Conservation (phyloP, 257 asterid genomes). For the Fraxinus pennsylvanica region DNA sequence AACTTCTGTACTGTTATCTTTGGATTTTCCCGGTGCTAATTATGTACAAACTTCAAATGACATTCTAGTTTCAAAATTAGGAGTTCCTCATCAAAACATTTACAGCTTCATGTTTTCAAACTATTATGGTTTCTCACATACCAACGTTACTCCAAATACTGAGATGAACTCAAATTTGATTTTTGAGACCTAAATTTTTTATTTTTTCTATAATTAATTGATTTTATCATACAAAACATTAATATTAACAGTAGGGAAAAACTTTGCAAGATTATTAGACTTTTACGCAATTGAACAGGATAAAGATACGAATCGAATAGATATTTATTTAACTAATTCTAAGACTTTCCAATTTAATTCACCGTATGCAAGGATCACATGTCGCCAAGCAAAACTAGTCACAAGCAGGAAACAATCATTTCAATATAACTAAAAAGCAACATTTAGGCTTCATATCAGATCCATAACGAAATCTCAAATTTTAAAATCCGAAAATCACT, state of each 20-base stretch:
- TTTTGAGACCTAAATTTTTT: background rate
- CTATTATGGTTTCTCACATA: background rate
- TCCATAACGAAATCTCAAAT: conserved; percentile 7
- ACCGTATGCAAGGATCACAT: background rate
- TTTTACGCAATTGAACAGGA: background rate
- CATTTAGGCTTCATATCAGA: conserved; percentile 13
- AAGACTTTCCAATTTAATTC: conserved; percentile 5
- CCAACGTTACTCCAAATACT: background rate
- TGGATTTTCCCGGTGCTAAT: background rate
- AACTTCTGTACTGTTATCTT: background rate
- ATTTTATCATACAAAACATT: background rate
- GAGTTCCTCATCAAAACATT: background rate
- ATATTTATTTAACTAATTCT: conserved; percentile 6
- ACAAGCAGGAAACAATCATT: background rate
- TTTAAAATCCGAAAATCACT: conserved; percentile 4
- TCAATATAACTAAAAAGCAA: conserved; percentile 3
- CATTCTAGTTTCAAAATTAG: background rate
- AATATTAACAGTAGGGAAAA: background rate
- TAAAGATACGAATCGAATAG: background rate
- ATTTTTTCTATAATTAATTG: background rate
- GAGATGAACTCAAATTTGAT: background rate
- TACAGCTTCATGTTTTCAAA: background rate
- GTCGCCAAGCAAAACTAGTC: background rate
- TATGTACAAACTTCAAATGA: background rate
- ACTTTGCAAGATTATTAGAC: background rate